phyloP scores from a whole-genome alignment of 257 asterid genomes.

The Primulina huaijiensis region DNA sequence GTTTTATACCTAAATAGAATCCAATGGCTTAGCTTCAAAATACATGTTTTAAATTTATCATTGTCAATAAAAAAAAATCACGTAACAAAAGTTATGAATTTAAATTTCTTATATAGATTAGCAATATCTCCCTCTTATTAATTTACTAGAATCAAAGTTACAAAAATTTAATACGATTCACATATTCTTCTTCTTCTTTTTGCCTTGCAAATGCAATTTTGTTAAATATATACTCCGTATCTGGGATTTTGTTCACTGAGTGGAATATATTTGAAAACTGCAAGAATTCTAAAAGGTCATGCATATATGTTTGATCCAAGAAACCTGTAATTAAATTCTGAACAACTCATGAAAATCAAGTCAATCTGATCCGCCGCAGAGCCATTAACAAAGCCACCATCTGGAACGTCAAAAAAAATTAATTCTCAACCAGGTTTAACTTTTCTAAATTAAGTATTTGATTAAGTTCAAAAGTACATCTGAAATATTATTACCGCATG shows the following conservation, averaged over 20 bases:
- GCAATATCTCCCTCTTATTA: no score
- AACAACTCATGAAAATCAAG: not conserved
- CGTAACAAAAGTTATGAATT: no score
- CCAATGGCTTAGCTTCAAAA: no score
- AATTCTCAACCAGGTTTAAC: not conserved
- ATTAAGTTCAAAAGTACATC: not conserved
- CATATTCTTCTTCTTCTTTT: no score
- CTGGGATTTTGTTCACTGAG: not conserved
- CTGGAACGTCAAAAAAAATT: constrained; percentile 27
- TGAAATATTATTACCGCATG: constrained; percentile 5
- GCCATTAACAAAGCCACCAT: constrained; percentile 22
- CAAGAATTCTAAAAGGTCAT: not conserved
- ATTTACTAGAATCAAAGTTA: no score
- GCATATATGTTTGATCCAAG: constrained; percentile 26
- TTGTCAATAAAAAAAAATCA: no score
- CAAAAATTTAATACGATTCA: no score
- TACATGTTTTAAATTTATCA: no score
- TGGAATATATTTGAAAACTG: not conserved
- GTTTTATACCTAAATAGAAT: no score
- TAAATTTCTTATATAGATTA: no score
- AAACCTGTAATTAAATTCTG: constrained; percentile 17
- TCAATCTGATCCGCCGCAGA: constrained; percentile 17
- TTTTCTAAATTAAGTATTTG: not conserved
- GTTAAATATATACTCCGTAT: not conserved
- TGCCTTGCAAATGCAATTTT: not conserved